Evolutionary conservation across 352 stramenopile genomes (phyloP), one percentile per base, ranked within the genome.

Genomic region (Globisporangium mamillatum): DNA sequence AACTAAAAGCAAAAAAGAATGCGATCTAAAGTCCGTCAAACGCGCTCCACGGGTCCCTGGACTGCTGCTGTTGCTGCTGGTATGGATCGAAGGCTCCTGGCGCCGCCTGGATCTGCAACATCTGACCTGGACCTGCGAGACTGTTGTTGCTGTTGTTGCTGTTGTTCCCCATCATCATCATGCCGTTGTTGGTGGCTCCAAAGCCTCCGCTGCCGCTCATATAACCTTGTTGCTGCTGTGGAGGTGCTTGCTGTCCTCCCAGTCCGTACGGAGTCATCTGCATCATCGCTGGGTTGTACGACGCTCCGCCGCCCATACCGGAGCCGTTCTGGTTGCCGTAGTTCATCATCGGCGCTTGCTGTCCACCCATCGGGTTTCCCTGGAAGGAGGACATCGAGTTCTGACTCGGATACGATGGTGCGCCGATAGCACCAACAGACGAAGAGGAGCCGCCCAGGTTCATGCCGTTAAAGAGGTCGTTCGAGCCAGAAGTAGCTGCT

Each of bases 201-300:
- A 78, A 87, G 59, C 75, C 75, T 9, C 57, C 24, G 14, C 73
- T 69, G 41, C 72, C 69, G 53, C 71, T 79, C 72, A 89, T 75
- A 53, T 82, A 81, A 12, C 68, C 66, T 78, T 84, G 75, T 41
- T 84, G 75, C 52, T 69, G 71, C 63, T 77, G 74, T 41, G 86
- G 69, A 27, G 63, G 60, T 63, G 60, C 24, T 46, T 57, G 59
- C 20, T 64, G 72, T 36, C 56, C 73, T 57, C 56, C 73, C 57
- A 92, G 75, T 29, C 86, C 86, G 69, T 92, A 93, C 67, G 85
- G 85, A 34, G 81, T 89, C 80, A 93, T 88, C 69, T 93, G 86
- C 78, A 88, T 88, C 80, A 88, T 85, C 36, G 66, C 74, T 20
- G 77, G 71, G 63, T 86, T 88, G 73, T 88, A 82, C 67, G 89